Base-by-base conservation (phyloP, 495 filamentous ascomycete species). In the Lophiostoma macrostomum region DNA sequence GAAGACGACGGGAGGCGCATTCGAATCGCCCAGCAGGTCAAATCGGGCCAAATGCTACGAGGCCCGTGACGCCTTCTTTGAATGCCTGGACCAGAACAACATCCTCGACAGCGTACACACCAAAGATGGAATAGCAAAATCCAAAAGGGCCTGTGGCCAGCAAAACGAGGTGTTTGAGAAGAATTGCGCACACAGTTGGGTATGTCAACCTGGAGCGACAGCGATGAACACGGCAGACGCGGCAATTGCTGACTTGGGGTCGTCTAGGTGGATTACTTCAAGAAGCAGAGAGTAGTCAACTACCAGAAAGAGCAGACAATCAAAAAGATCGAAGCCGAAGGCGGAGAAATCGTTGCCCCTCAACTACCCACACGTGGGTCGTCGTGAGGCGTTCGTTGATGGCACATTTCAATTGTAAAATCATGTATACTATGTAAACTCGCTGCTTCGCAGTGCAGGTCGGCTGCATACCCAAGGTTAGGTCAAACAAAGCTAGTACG, bases 221-320 rank as follows among this genome's bases (percentile, higher is more conserved):
- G 22, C 6, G 16, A 10, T 24, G 22, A n/a, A n/a, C 38, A 18
- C 8, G 10, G 16, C 10, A 3, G 19, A 25, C 12, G 4, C 6
- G 19, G 41, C 4, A 13, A 29, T 54, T 29, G 27, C 51, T 60
- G 46, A 49, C 37, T 31, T 48, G 22, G 31, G 11, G 38, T 10
- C 6, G 34, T 49, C 28, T 62, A 96, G 91, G 89, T 97, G 50
- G 87, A 87, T 71, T 96, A 98, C 71, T 98, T 98, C 76, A 96
- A 97, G 71, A 87, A 95, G 67, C 83, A 88, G 70, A 77, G 93
- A 53, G 89, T 97, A 31, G 90, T 93, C 75, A 91, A 97, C 50
- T 78, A 84, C 64, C 86, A 95, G 51, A 87, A 88, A 66, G 85
- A 87, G 57, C 75, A 84, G 69, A 86, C 85, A 35, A 71, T 97